Percentiles rank a stretch among this genome's conserved stretches.
phyloP scores from a whole-genome alignment of 2,329 filamentous ascomycete genomes.

The Laburnicola sp. region DNA sequence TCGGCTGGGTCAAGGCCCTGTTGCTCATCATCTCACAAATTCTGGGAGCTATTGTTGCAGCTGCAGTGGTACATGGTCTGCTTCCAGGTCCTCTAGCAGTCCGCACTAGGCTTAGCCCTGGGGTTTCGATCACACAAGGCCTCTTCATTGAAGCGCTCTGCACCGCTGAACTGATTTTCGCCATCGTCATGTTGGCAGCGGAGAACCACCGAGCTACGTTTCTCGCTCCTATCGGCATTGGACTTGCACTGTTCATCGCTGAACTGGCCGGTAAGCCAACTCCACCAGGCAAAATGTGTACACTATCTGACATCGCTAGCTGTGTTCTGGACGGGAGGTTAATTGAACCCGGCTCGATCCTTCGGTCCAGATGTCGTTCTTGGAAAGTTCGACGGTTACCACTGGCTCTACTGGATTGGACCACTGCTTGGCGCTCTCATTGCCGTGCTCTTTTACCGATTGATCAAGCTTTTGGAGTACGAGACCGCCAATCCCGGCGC shows the following conservation, averaged over 20 bases:
- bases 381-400: slow-evolving; percentile 47
- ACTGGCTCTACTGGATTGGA: slow-evolving; percentile 58
- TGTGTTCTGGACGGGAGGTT: slow-evolving; percentile 53
- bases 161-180: slow-evolving; percentile 54
- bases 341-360: slow-evolving; percentile 54
- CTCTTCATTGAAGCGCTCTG: slow-evolving; percentile 57
- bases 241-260: slow-evolving; percentile 51
- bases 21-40: slow-evolving; percentile 53
- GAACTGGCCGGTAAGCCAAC: slow-evolving; percentile 46
- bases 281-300: background rate
- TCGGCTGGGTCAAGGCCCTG: slow-evolving; percentile 50
- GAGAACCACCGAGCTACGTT: slow-evolving; percentile 49
- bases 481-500: slow-evolving; percentile 55
- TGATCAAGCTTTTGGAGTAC: slow-evolving; percentile 55
- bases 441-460: slow-evolving; percentile 52
- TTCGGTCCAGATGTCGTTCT: slow-evolving; percentile 54
- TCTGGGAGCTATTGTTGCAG: slow-evolving; percentile 50
- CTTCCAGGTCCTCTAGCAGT: slow-evolving; percentile 53
- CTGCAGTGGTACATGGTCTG: slow-evolving; percentile 49
- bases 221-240: slow-evolving; percentile 48
- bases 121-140: slow-evolving; percentile 50
- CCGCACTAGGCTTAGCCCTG: slow-evolving; percentile 47
- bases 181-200: slow-evolving; percentile 52
- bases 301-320: slow-evolving; percentile 31
- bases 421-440: slow-evolving; percentile 51